phyloP scores from a whole-genome alignment of 2,329 filamentous ascomycete species.

The Microdochium bolleyi region DNA sequence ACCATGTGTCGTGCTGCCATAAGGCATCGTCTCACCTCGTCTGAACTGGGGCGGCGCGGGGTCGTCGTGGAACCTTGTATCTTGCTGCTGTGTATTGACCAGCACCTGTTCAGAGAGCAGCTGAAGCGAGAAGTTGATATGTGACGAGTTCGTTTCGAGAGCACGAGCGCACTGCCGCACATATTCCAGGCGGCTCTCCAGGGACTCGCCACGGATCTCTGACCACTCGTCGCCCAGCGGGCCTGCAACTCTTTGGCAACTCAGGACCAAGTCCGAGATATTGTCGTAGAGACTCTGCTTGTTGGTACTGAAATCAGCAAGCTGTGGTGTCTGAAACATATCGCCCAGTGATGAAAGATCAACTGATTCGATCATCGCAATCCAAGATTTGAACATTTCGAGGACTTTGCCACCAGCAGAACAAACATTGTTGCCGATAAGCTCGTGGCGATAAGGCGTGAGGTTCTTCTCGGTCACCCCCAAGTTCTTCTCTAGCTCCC shows the following conservation, averaged over 20 bases:
- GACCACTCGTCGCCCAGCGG: slow-evolving; percentile 94
- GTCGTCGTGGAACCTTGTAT: slow-evolving; percentile 17
- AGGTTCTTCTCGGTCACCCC: slow-evolving; percentile 73
- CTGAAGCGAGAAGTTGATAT: slow-evolving; percentile 82
- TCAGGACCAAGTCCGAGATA: slow-evolving; percentile 78
- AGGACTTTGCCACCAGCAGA: slow-evolving; percentile 70
- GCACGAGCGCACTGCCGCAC: slow-evolving; percentile 72
- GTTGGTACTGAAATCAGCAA: slow-evolving; percentile 79
- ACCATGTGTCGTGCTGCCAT: slow-evolving; percentile 41
- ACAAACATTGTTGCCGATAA: slow-evolving; percentile 78
- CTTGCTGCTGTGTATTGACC: slow-evolving; percentile 42
- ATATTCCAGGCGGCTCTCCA: slow-evolving; percentile 78
- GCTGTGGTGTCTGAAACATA: slow-evolving; percentile 73
- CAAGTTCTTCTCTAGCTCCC: slow-evolving; percentile 80
- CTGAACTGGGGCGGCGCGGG: slow-evolving; percentile 24
- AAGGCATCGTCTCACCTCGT: slow-evolving; percentile 50
- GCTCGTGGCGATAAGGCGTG: slow-evolving; percentile 67
- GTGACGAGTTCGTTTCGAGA: slow-evolving; percentile 77
- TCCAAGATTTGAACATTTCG: slow-evolving; percentile 85
- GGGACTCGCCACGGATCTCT: slow-evolving; percentile 78
- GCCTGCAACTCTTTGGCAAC: slow-evolving; percentile 85
- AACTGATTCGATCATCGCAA: slow-evolving; percentile 83
- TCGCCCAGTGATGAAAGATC: slow-evolving; percentile 75
- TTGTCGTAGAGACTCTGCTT: slow-evolving; percentile 94
- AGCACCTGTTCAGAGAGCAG: slow-evolving; percentile 77